These are phyloP conservation scores for Candida tetrigidarum DNA, from an alignment of 1,139 yeast species.

Conservation along the genomic window DNA sequence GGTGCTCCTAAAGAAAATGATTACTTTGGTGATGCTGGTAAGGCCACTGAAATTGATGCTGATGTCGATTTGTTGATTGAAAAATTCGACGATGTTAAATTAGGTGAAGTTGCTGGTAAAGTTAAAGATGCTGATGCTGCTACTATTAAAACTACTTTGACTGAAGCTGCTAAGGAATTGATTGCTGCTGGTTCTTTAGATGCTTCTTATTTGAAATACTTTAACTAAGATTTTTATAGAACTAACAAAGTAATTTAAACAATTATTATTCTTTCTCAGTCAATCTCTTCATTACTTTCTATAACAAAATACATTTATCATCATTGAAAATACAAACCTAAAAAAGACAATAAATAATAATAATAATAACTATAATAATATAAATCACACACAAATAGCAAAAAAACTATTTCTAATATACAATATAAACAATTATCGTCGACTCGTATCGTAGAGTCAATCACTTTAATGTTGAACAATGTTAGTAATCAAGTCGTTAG, in stretches of 20 bases:
- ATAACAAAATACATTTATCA: too few relatives aligned
- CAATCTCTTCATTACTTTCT: too few relatives aligned
- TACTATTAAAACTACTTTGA: slow-evolving; percentile 54
- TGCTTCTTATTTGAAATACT: slow-evolving; percentile 42
- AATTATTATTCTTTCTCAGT: too few relatives aligned
- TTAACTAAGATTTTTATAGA: slow-evolving; percentile 17
- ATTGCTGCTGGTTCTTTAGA: slow-evolving; percentile 34
- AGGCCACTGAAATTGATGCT: slow-evolving; percentile 69
- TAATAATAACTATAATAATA: too few relatives aligned
- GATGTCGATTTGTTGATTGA: slow-evolving; percentile 84
- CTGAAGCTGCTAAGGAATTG: slow-evolving; percentile 51
- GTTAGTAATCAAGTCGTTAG: slow-evolving; percentile 73
- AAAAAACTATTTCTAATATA: slow-evolving; percentile 5
- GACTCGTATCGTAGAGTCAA: too few relatives aligned
- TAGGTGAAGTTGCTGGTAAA: slow-evolving; percentile 70
- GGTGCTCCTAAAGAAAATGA: slow-evolving; percentile 79
- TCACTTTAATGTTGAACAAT: slow-evolving; percentile 20
- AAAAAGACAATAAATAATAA: too few relatives aligned
- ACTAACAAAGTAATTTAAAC: neutral
- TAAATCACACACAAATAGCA: too few relatives aligned
- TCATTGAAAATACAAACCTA: too few relatives aligned
- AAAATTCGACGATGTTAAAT: slow-evolving; percentile 73
- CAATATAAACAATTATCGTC: slow-evolving; percentile 1
- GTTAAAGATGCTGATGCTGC: slow-evolving; percentile 56
- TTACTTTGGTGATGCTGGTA: slow-evolving; percentile 79